Conservation (phyloP, 2,329 filamentous ascomycete species). For the Xylaria sp. region DNA sequence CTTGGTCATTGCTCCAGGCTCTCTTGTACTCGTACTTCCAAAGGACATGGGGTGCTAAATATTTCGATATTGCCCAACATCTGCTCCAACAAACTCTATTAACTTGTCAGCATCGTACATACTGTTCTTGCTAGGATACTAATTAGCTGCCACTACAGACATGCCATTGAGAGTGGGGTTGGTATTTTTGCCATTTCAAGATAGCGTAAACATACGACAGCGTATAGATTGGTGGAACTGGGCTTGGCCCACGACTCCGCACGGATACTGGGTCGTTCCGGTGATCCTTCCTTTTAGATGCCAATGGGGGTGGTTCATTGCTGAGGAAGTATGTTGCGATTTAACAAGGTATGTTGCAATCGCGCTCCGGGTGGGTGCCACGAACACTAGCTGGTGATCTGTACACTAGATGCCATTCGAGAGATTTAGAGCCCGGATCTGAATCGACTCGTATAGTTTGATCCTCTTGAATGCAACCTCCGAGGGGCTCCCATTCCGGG, state of each 20-base stretch:
- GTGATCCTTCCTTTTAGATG: background rate
- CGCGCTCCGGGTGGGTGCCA: background rate
- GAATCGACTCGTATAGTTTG: background rate
- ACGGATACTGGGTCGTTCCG: background rate
- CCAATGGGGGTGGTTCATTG: background rate
- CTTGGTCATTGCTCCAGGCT: background rate
- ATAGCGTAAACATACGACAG: background rate
- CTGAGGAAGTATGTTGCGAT: background rate
- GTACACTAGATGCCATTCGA: background rate
- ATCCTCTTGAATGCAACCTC: background rate
- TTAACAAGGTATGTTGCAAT: background rate
- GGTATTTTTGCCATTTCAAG: background rate
- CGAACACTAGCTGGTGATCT: background rate
- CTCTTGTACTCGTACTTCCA: background rate
- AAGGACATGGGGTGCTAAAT: background rate
- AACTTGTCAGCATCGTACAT: background rate
- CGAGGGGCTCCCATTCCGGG: background rate
- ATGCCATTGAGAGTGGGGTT: background rate
- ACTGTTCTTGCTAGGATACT: background rate
- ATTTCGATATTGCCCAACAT: background rate
- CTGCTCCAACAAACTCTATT: background rate
- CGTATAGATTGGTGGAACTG: background rate
- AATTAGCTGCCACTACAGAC: background rate
- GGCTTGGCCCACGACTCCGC: background rate
- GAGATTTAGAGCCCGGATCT: background rate